A percentile compares a stretch with the other conserved stretches of the same genome.
Evolutionary conservation across 306 rosid species (phyloP).

Genomic region (cucumber (Cucumis sativus)): DNA sequence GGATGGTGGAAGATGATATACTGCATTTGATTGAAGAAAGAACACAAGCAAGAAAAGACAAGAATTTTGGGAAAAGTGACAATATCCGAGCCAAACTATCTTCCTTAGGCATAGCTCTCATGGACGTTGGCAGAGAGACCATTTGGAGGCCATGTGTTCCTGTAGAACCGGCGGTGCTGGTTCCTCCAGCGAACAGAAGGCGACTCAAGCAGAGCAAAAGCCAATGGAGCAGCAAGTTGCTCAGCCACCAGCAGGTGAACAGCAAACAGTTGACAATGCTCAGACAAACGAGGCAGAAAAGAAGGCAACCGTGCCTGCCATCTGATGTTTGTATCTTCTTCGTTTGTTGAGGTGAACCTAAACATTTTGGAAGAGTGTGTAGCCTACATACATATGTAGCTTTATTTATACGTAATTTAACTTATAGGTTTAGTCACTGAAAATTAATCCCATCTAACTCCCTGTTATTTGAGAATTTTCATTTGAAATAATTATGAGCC

Average conservation of each 20-base stretch:
- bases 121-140: slow-evolving; percentile 70
- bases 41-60: slow-evolving; percentile 61
- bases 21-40: slow-evolving; percentile 50
- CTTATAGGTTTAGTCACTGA: neutral
- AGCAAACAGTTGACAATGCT: neutral
- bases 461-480: neutral
- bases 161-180: neutral
- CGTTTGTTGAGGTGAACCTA: neutral
- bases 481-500: neutral
- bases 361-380: neutral
- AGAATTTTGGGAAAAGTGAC: slow-evolving; percentile 63
- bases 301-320: neutral
- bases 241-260: neutral
- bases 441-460: neutral
- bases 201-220: neutral
- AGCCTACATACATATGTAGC: neutral
- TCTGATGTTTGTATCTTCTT: neutral
- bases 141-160: slow-evolving; percentile 13
- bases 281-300: neutral
- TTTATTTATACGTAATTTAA: neutral
- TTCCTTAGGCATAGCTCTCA: slow-evolving; percentile 67
- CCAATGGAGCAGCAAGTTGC: neutral
- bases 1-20: slow-evolving; percentile 54
- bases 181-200: neutral
- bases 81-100: slow-evolving; percentile 58